phyloP scores from a whole-genome alignment of 352 stramenopile species.

The Pythium periplocum region DNA sequence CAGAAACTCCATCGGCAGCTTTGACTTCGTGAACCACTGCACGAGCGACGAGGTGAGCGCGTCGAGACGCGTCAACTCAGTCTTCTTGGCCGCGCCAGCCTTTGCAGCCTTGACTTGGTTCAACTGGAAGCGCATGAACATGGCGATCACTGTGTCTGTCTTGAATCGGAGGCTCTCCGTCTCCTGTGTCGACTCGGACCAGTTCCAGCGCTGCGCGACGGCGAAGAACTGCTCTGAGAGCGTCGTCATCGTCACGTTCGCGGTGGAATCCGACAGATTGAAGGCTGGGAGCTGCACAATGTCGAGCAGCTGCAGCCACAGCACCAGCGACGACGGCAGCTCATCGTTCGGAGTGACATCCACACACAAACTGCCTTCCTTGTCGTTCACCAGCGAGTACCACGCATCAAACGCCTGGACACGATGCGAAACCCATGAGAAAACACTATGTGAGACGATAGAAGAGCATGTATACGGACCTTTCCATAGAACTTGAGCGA shows the following conservation, averaged over 20 bases:
- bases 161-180: constrained; percentile 7
- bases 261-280: constrained; percentile 40
- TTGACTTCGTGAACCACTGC: constrained; percentile 49
- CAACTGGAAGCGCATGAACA: constrained; percentile 67
- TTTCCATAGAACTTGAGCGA: constrained; percentile 51
- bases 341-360: constrained; percentile 59
- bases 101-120: constrained; percentile 41
- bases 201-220: constrained; percentile 26
- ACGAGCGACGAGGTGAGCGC: constrained; percentile 38
- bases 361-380: constrained; percentile 32
- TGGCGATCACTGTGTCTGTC: constrained; percentile 49
- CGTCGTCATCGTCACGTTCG: constrained; percentile 23
- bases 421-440: not conserved
- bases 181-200: constrained; percentile 5
- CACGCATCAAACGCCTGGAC: constrained; percentile 68
- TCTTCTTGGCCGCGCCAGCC: constrained; percentile 23
- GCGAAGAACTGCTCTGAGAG: constrained; percentile 49
- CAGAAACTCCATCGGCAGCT: constrained; percentile 58
- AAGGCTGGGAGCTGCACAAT: constrained; percentile 67
- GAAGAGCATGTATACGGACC: constrained; percentile 7
- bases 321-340: constrained; percentile 37
- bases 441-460: not conserved
- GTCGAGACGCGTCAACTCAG: constrained; percentile 42
- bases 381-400: constrained; percentile 55
- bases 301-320: constrained; percentile 76